Conservation (phyloP, 352 stramenopile genomes). For the Phytophthora cajani region DNA sequence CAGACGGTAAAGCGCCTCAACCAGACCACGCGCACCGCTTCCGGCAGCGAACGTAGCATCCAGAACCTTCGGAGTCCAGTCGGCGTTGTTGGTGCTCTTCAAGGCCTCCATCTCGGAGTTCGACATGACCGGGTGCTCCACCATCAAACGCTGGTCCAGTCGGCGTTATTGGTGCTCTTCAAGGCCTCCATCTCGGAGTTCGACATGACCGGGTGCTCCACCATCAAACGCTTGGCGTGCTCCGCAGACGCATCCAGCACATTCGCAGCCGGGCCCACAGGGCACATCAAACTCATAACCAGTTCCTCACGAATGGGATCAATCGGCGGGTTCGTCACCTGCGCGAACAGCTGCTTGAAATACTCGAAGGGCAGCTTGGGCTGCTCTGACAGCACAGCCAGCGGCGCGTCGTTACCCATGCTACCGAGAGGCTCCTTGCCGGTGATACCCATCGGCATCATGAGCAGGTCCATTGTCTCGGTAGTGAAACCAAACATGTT, state of each 20-base stretch:
- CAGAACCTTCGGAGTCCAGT: constrained; percentile 66
- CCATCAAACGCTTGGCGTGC: constrained; percentile 86
- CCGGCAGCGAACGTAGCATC: constrained; percentile 74
- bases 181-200: constrained; percentile 93
- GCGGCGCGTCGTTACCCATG: constrained; percentile 96
- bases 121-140: constrained; percentile 95
- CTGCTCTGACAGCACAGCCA: constrained; percentile 94
- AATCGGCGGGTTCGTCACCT: constrained; percentile 98
- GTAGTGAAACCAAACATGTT: constrained; percentile 97
- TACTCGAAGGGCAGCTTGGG: constrained; percentile 97
- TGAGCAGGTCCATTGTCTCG: constrained; percentile 95
- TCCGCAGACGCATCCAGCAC: constrained; percentile 87
- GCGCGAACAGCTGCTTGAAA: constrained; percentile 96
- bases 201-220: constrained; percentile 95
- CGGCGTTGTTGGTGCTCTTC: constrained; percentile 74
- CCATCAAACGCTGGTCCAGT: constrained; percentile 89
- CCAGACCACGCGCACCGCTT: constrained; percentile 65
- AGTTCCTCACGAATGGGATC: constrained; percentile 98
- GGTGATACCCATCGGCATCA: constrained; percentile 95
- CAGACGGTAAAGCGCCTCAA: constrained; percentile 91
- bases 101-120: constrained; percentile 93
- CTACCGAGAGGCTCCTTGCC: constrained; percentile 95
- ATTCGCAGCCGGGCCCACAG: constrained; percentile 95
- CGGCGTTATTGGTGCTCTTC: constrained; percentile 74
- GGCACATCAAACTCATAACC: constrained; percentile 97